Evolutionary conservation across 768 basidiomycete genomes (phyloP).

Genomic region (Lentinus tigrinus): DNA sequence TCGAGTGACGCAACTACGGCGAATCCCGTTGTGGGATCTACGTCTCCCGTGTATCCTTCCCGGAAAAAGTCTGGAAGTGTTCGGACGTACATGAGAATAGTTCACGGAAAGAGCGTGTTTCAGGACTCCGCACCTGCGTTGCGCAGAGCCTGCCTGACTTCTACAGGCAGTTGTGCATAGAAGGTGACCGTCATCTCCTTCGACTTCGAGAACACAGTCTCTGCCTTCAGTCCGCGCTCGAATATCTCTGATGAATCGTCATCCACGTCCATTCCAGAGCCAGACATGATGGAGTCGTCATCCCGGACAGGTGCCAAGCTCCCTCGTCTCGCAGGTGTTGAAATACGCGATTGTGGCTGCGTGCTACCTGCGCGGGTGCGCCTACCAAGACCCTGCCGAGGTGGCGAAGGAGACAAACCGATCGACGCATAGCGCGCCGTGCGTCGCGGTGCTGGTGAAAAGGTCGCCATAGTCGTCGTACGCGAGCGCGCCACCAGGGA

Average conservation of each 20-base stretch:
- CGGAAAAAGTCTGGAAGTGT: slow-evolving; percentile 72
- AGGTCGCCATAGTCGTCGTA: slow-evolving; percentile 49
- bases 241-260: slow-evolving; percentile 48
- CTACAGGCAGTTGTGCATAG: slow-evolving; percentile 69
- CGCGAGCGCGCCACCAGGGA: background rate
- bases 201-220: slow-evolving; percentile 64
- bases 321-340: slow-evolving; percentile 34
- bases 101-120: background rate
- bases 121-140: slow-evolving; percentile 54
- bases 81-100: slow-evolving; percentile 33
- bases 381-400: slow-evolving; percentile 27
- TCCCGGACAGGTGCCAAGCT: slow-evolving; percentile 27
- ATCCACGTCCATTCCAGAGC: slow-evolving; percentile 55
- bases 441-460: slow-evolving; percentile 58
- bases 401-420: slow-evolving; percentile 23
- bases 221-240: slow-evolving; percentile 36
- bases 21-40: slow-evolving; percentile 72
- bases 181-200: slow-evolving; percentile 66
- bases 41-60: slow-evolving; percentile 66
- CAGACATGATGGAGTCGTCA: slow-evolving; percentile 36
- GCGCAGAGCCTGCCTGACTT: slow-evolving; percentile 70
- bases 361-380: slow-evolving; percentile 29
- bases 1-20: slow-evolving; percentile 68
- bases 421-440: slow-evolving; percentile 41
- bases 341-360: slow-evolving; percentile 40